Evolutionary conservation across 1,139 yeast species (phyloP), one percentile per base, ranked within the genome.

Genomic region (Chernovozyma aurita): DNA sequence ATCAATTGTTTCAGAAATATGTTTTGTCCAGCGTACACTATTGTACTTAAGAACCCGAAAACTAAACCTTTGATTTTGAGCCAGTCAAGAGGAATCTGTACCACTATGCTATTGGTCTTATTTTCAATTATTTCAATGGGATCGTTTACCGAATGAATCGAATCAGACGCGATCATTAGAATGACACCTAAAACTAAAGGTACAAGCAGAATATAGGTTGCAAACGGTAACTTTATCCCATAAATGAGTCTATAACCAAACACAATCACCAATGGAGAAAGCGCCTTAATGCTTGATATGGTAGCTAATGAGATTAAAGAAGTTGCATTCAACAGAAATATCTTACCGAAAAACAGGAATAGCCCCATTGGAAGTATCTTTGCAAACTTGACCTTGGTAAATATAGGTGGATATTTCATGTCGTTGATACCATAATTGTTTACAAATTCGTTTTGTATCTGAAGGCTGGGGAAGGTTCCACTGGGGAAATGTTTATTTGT

Each of bases 1-100:
- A 66, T 56, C 31, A 66, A 48, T 41, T 59, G 64, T 39, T 66
- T 65, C n/a, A 70, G 70, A 42, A 66, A 65, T 8, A 66, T 65
- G 40, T 64, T 65, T 39, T 65, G 71, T 6, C 63, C 60, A 2
- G 70, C 70, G 53, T 65, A 65, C 8, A 64, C 55, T 3, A 65
- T 33, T 7, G 66, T 53, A 39, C 68, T 59, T 24, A 58, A 34
- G 8, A 60, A 39, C 39, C 70, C 61, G 37, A 48, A 63, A 2
- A 48, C 26, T 17, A 64, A 38, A 4, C 72, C 72, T 35, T 55
- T 52, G 14, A 61, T 27, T 34, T 61, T 61, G 14, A 39, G 41
- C 13, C 40, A 36, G 33, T 57, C 55, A 22, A 55, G 38, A 12
- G 16, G 27, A 32, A 14, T n/a, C 13, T 8, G 14, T 30, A 21